phyloP scores from a whole-genome alignment of 176 grass and related monocot species.

The Lolium rigidum region DNA sequence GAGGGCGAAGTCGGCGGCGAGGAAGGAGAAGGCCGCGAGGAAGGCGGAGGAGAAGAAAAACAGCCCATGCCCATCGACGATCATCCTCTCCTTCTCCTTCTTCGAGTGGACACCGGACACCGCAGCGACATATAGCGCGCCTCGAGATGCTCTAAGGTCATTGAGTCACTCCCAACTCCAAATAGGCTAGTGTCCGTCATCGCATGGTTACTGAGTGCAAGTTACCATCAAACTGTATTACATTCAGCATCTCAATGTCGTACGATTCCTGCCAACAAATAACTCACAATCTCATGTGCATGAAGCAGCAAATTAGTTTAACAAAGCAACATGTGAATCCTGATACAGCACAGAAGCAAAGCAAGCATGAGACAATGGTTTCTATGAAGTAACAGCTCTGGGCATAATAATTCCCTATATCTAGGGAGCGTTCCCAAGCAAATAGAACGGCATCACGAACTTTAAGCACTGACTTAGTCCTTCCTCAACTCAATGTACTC shows the following conservation, averaged over 20 bases:
- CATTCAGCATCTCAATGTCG: slow-evolving; percentile 8
- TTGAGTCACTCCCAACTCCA: not conserved
- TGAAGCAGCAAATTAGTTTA: slow-evolving; percentile 32
- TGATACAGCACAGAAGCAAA: slow-evolving; percentile 46
- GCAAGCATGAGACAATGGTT: slow-evolving; percentile 28
- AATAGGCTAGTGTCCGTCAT: not conserved
- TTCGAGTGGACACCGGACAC: too few species aligned
- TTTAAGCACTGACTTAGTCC: slow-evolving; percentile 49
- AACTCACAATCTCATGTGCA: slow-evolving; percentile 12
- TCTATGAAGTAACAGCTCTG: slow-evolving; percentile 33
- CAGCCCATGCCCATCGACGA: too few species aligned
- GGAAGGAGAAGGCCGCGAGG: too few species aligned
- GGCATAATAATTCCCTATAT: slow-evolving; percentile 37
- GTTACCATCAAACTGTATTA: not conserved
- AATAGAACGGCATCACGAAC: slow-evolving; percentile 17
- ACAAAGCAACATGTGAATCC: slow-evolving; percentile 39
- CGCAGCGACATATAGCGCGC: too few species aligned
- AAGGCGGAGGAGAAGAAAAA: too few species aligned
- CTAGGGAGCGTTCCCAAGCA: slow-evolving; percentile 9
- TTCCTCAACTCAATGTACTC: slow-evolving; percentile 97
- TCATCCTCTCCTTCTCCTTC: too few species aligned
- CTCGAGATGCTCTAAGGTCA: too few species aligned
- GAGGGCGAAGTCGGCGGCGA: too few species aligned
- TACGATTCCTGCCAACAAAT: slow-evolving; percentile 6
- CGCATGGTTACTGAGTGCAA: not conserved